A percentile compares a stretch with the other conserved stretches of the same genome.
Conservation (phyloP, 257 asterid genomes). For the Fraxinus quadrangulata region DNA sequence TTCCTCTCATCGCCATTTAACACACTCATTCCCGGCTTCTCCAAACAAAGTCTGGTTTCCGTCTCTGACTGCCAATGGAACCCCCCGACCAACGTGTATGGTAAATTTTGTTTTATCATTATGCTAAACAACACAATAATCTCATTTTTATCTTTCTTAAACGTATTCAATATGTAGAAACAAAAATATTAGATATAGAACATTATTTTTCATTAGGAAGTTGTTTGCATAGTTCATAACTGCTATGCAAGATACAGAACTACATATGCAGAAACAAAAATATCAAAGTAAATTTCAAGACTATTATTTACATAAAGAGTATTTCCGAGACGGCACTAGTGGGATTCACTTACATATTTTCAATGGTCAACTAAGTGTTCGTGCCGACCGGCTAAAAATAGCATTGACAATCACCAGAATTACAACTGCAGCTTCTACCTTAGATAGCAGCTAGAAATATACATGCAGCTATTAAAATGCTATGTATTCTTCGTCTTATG, state of each 20-base stretch:
- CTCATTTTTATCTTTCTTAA: too few species aligned
- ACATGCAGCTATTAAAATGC: neutral
- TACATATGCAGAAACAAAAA: neutral
- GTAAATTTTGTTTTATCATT: too few species aligned
- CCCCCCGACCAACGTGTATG: too few species aligned
- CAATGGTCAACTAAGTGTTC: neutral
- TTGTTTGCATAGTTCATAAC: neutral
- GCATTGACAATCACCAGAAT: neutral
- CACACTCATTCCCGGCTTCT: too few species aligned
- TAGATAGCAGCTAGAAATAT: neutral
- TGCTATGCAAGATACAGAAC: neutral
- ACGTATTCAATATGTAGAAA: too few species aligned
- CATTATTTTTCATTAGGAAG: neutral
- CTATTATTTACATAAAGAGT: neutral
- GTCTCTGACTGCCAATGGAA: too few species aligned
- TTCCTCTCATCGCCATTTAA: too few species aligned
- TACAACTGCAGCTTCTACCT: neutral
- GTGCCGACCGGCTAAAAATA: neutral
- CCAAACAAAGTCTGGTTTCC: too few species aligned
- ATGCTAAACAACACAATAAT: too few species aligned
- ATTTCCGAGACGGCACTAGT: too few species aligned
- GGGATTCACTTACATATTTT: neutral
- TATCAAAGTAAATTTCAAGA: too few species aligned
- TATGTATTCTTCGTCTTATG: conserved; percentile 6
- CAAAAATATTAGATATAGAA: too few species aligned